Evolutionary conservation across 208 protist genomes (phyloP).

Genomic region (Wallacemonas rigidus): DNA sequence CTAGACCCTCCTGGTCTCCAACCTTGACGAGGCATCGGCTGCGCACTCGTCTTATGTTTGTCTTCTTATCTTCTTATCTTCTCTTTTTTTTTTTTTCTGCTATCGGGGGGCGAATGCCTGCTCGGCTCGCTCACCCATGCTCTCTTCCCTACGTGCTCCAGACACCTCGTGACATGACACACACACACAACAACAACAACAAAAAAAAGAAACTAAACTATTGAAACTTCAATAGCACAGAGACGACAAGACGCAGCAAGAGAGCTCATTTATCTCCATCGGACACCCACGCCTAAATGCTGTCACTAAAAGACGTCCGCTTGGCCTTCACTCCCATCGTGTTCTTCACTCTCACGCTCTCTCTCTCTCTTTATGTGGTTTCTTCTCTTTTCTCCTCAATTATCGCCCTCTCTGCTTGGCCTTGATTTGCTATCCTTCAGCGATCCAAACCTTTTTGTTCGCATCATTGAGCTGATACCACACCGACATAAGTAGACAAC

Average conservation of each 20-base stretch:
- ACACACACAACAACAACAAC: too few species aligned
- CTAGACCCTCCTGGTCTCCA: background rate
- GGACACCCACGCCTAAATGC: too few species aligned
- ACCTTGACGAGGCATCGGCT: background rate
- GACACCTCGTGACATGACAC: too few species aligned
- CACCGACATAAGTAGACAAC: background rate
- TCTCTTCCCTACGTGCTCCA: too few species aligned
- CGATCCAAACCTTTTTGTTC: too few species aligned
- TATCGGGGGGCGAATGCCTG: background rate
- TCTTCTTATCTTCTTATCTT: conserved; percentile 31
- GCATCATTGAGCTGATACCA: too few species aligned
- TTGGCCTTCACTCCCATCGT: background rate
- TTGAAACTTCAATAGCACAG: too few species aligned
- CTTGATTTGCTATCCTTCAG: too few species aligned
- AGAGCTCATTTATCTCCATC: background rate
- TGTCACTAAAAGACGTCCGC: too few species aligned
- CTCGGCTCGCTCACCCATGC: too few species aligned
- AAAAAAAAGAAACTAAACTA: too few species aligned
- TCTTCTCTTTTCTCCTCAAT: conserved; percentile 2
- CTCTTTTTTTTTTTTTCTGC: conserved; percentile 14
- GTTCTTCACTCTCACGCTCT: background rate
- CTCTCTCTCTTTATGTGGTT: background rate
- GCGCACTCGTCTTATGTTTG: conserved; percentile 12
- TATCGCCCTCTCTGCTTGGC: background rate
- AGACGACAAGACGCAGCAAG: too few species aligned